Conservation (phyloP, 805 yeast species). For the Candida loeiensis region DNA sequence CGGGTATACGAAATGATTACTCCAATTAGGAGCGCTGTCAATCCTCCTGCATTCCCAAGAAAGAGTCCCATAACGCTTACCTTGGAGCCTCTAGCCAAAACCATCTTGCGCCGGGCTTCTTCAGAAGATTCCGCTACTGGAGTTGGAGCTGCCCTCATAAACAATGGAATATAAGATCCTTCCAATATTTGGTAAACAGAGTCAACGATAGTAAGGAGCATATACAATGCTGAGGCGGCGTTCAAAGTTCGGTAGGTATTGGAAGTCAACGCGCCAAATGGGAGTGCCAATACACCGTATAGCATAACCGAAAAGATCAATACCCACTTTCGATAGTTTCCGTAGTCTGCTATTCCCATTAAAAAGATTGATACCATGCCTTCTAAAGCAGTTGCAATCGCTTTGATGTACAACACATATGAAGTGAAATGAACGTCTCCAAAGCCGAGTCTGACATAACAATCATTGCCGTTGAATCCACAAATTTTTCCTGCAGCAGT, state of each 20-base stretch:
- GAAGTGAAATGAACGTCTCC: slow-evolving; percentile 33
- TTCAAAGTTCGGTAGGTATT: slow-evolving; percentile 18
- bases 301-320: slow-evolving; percentile 27
- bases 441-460: slow-evolving; percentile 33
- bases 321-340: slow-evolving; percentile 32
- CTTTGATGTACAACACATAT: slow-evolving; percentile 35
- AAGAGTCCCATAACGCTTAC: slow-evolving; percentile 38
- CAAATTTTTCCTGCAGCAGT: slow-evolving; percentile 24
- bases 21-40: slow-evolving; percentile 35
- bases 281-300: slow-evolving; percentile 34
- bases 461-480: slow-evolving; percentile 29
- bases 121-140: slow-evolving; percentile 15
- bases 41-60: slow-evolving; percentile 35
- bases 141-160: slow-evolving; percentile 32
- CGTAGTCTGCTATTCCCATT: slow-evolving; percentile 41
- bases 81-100: slow-evolving; percentile 29
- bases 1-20: slow-evolving; percentile 31
- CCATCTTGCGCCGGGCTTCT: slow-evolving; percentile 20
- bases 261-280: slow-evolving; percentile 30
- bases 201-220: slow-evolving; percentile 25
- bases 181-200: slow-evolving; percentile 35
- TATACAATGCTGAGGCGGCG: slow-evolving; percentile 28
- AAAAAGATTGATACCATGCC: slow-evolving; percentile 32
- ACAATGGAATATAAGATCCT: slow-evolving; percentile 38
- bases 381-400: slow-evolving; percentile 37